Evolutionary conservation across 768 basidiomycete species (phyloP), one percentile per base, ranked within the genome.

Genomic region (Coprinopsis cinerea): DNA sequence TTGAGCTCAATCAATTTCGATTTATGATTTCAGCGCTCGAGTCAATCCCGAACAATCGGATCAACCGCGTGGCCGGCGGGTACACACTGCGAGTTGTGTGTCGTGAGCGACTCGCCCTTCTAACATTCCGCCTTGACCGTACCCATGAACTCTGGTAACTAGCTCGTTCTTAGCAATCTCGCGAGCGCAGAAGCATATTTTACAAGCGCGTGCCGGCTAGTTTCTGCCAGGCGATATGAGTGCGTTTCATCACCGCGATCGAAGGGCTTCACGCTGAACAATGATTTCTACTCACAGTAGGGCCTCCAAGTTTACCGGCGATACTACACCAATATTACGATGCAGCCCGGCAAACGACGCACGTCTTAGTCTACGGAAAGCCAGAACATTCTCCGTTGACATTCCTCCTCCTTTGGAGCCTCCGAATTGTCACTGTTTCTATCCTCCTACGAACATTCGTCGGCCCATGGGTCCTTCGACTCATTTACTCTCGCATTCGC

Each of bases 361-460:
- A 59, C 54, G 45, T 61, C 34, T 49, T 72, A 39, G 49, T 71
- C 32, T 55, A 69, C n/a, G 63, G 64, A 18, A 59, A 62, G 27
- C 59, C 67, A 26, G 53, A 59, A 52, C 52, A 59, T 39, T 49
- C 60, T 20, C 73, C 70, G 57, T 74, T 71, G 64, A 60, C 75
- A 14, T 61, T 66, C 7, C 49, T 77, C 39, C 56, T 77, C 26
- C 59, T 75, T 40, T 83, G 78, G 78, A 47, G 76, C 45, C 59
- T 78, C 18, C 72, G 81, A 56, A 59, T 81, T 48, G 54, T 76
- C 42, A 74, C 74, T 5, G 67, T 86, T 53, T 77, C 75, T 18
- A 70, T 86, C 25, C 57, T 85, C 48, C 69, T 83, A 44, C 77
- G 87, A 47, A 82, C 80, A 0, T 85, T 83, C 58, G 68, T 88